Evolutionary conservation across 1,139 yeast species (phyloP).

Genomic region (Magnusiomyces tetraspermus): DNA sequence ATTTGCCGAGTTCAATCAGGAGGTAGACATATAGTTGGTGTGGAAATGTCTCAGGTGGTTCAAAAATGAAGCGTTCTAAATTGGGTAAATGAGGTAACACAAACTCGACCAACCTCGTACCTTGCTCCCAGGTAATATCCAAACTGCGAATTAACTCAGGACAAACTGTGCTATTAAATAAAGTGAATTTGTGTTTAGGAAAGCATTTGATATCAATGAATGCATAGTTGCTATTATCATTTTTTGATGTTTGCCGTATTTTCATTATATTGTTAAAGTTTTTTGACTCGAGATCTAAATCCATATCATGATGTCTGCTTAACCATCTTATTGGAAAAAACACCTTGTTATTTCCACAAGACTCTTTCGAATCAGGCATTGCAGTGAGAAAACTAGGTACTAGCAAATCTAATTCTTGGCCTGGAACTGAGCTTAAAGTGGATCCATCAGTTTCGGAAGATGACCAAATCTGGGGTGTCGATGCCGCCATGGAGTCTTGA

Average conservation of each 20-base stretch:
- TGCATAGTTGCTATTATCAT: not conserved
- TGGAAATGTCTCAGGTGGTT: constrained; percentile 1
- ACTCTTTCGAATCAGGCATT: not conserved
- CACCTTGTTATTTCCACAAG: not conserved
- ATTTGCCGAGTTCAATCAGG: not conserved
- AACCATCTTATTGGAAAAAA: not conserved
- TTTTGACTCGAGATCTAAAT: not conserved
- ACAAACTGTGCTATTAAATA: not conserved
- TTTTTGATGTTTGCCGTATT: not conserved
- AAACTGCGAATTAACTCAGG: not conserved
- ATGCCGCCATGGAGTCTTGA: not conserved
- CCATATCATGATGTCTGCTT: not conserved
- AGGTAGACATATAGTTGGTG: not conserved
- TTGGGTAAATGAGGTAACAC: not conserved
- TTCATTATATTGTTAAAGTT: too few species aligned
- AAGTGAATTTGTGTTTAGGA: not conserved
- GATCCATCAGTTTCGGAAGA: not conserved
- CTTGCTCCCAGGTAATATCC: not conserved
- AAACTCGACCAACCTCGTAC: not conserved
- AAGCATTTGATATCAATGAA: not conserved
- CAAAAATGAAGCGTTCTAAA: not conserved
- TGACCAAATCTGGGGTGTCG: not conserved
- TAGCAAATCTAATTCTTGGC: too few species aligned
- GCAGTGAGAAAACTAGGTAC: not conserved
- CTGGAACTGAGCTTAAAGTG: not conserved